phyloP scores from a whole-genome alignment of 2,329 filamentous ascomycete species.

The Alternaria hordeiaustralica region DNA sequence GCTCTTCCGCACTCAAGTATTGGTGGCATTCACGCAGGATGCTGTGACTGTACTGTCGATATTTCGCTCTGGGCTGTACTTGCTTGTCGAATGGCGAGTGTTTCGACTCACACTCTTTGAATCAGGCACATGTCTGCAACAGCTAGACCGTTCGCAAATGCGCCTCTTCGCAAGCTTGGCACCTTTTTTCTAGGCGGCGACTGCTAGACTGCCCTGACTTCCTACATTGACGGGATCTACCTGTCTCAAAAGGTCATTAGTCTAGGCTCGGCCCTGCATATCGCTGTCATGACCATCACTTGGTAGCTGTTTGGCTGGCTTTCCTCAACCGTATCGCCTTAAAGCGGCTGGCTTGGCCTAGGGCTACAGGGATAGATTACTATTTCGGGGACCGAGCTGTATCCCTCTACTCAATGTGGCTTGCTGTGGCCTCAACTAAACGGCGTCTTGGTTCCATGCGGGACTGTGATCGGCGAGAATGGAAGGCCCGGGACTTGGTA shows the following conservation, averaged over 20 bases:
- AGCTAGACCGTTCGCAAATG: neutral
- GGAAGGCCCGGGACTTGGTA: neutral
- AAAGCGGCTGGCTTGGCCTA: neutral
- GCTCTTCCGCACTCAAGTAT: neutral
- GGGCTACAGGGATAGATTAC: conserved; percentile 1
- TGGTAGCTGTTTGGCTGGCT: conserved; percentile 1
- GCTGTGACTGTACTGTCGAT: neutral
- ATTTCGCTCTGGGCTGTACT: neutral
- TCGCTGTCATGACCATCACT: neutral
- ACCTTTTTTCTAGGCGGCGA: neutral
- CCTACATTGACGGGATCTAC: neutral
- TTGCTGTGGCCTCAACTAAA: neutral
- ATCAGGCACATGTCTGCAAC: neutral
- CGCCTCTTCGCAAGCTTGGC: neutral
- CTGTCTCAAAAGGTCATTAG: neutral
- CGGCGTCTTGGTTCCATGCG: neutral
- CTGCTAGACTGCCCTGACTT: neutral
- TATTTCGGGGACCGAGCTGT: conserved; percentile 1
- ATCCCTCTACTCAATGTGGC: neutral
- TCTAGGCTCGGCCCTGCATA: neutral
- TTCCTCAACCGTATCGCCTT: neutral
- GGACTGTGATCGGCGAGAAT: neutral
- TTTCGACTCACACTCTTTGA: neutral
- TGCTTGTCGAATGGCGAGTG: neutral
- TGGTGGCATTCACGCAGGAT: neutral